Percentiles rank a stretch among this genome's conserved stretches.
Conservation (phyloP, 108 stramenopile genomes). For the Stephanodiscus triporus region DNA sequence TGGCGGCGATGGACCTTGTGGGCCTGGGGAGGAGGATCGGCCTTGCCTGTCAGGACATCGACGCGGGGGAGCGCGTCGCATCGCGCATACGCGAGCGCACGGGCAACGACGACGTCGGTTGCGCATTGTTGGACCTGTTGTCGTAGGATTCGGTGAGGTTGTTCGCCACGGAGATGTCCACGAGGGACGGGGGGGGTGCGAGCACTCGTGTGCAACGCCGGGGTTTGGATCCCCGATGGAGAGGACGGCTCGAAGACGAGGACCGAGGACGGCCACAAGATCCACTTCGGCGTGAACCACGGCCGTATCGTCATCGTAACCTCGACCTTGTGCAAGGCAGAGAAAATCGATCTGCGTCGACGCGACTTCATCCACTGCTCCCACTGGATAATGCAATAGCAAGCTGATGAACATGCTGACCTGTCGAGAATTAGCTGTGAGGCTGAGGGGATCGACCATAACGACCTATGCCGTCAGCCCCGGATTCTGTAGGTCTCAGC, state of each 20-base stretch:
- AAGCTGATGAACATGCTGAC: no score
- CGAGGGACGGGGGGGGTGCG: no score
- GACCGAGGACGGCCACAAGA: conserved; percentile 45
- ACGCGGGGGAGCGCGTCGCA: conserved; percentile 26
- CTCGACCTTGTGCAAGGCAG: conserved; percentile 42
- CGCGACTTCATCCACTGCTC: no score
- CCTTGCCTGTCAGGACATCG: conserved; percentile 52
- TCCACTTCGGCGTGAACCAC: conserved; percentile 52
- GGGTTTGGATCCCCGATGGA: conserved; percentile 49
- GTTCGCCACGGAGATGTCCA: no score
- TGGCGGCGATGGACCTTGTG: no score
- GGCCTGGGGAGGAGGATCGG: conserved; percentile 18
- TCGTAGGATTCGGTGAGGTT: no score
- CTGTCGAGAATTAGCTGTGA: conserved; percentile 32
- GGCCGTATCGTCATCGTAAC: conserved; percentile 37
- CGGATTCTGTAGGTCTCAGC: conserved; percentile 42
- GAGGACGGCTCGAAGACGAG: conserved; percentile 29
- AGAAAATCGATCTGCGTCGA: conserved; percentile 40
- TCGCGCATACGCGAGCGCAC: conserved; percentile 17
- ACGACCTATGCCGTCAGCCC: conserved; percentile 48
- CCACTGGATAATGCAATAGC: conserved; percentile 54
- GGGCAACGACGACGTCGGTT: conserved; percentile 21
- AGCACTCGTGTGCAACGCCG: conserved; percentile 45
- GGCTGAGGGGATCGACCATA: conserved; percentile 30
- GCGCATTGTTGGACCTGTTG: conserved; percentile 40